Conservation (phyloP, 305 asterid species). For the Stenogyne calaminthoides region DNA sequence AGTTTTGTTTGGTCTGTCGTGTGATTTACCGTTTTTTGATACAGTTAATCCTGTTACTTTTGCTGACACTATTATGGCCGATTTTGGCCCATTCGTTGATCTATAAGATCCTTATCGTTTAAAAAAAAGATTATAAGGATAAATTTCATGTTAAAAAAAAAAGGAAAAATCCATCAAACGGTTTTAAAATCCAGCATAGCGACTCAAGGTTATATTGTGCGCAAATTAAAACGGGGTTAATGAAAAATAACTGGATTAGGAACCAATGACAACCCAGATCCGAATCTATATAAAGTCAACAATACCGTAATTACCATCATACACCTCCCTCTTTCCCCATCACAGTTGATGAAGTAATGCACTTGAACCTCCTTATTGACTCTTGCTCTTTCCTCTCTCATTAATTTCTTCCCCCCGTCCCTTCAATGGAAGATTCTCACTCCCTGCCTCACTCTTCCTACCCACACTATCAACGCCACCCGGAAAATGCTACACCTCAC, state of each 20-base stretch:
- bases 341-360: slow-evolving; percentile 11
- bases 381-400: slow-evolving; percentile 22
- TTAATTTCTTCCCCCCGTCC: slow-evolving; percentile 23
- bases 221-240: slow-evolving; percentile 15
- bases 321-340: slow-evolving; percentile 25
- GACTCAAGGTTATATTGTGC: background rate
- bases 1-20: no score
- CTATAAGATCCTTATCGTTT: no score
- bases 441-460: slow-evolving; percentile 40
- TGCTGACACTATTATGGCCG: no score
- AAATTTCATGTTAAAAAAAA: no score
- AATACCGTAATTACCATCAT: slow-evolving; percentile 35
- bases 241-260: slow-evolving; percentile 35
- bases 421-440: slow-evolving; percentile 54
- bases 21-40: no score
- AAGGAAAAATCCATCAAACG: no score
- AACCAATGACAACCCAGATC: slow-evolving; percentile 34
- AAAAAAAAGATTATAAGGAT: no score
- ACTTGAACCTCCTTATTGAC: background rate
- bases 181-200: background rate
- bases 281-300: slow-evolving; percentile 36
- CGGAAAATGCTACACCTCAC: slow-evolving; percentile 34
- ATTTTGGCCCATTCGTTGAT: no score
- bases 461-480: slow-evolving; percentile 18
- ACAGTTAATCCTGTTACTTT: no score